Percentiles rank a stretch among this genome's conserved stretches.
Conservation (phyloP, 768 basidiomycete species). For the Calocera cornea region DNA sequence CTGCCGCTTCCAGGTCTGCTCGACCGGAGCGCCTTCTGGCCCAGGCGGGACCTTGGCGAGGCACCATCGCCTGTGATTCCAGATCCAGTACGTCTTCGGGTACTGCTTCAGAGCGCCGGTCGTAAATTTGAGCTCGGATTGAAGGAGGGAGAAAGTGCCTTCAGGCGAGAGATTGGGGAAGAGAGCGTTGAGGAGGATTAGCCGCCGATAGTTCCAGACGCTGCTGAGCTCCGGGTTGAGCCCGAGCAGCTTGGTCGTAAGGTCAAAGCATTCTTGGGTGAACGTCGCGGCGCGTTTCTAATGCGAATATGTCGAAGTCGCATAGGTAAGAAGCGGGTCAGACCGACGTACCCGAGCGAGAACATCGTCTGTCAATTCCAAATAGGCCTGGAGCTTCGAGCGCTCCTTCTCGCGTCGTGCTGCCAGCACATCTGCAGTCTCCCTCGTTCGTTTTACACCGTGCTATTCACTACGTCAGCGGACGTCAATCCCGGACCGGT, state of each 20-base stretch:
- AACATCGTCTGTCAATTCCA: conserved; percentile 38
- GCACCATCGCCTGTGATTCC: conserved; percentile 97
- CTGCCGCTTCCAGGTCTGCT: conserved; percentile 55
- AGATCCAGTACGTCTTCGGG: conserved; percentile 97
- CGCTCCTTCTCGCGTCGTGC: conserved; percentile 57
- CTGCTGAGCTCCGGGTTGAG: too few species aligned
- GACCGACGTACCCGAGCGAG: too few species aligned
- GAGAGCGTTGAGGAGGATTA: conserved; percentile 57
- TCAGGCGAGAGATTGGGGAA: conserved; percentile 48
- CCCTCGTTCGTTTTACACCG: conserved; percentile 48
- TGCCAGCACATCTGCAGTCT: conserved; percentile 46
- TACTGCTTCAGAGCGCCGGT: conserved; percentile 64
- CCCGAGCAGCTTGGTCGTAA: too few species aligned
- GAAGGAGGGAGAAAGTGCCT: conserved; percentile 48
- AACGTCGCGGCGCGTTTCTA: neutral
- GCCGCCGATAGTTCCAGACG: conserved; percentile 25
- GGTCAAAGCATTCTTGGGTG: too few species aligned
- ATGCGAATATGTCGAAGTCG: too few species aligned
- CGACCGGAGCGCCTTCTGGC: conserved; percentile 30
- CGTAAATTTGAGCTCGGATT: conserved; percentile 67
- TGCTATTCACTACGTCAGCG: conserved; percentile 20
- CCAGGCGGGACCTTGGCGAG: conserved; percentile 71
- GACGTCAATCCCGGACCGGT: neutral
- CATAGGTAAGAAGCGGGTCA: too few species aligned
- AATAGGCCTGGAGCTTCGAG: conserved; percentile 64